phyloP scores from a whole-genome alignment of 345 rosid species.

The Limnanthes douglasii region DNA sequence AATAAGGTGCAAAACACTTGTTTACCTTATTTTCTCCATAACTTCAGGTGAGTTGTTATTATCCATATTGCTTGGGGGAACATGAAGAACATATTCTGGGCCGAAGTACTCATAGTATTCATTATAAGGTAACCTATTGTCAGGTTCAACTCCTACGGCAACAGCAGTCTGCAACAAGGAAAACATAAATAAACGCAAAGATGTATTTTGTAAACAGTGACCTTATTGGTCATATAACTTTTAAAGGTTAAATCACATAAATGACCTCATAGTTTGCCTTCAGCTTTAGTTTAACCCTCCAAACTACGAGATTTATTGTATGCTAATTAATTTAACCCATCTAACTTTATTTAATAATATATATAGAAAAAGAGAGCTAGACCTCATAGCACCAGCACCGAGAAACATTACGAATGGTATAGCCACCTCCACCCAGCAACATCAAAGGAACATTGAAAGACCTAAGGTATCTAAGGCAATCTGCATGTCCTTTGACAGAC shows the following conservation, averaged over 20 bases:
- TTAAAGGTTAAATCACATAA: too few species aligned
- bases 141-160: conserved; percentile 12
- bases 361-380: conserved; percentile 7
- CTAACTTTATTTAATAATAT: not conserved
- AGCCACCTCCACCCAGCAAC: conserved; percentile 99
- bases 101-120: conserved; percentile 95
- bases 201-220: too few species aligned
- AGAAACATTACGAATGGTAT: conserved; percentile 93
- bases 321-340: not conserved
- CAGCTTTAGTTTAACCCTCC: too few species aligned
- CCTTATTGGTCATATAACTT: too few species aligned
- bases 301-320: conserved; percentile 7
- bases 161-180: conserved; percentile 62
- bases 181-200: conserved; percentile 2
- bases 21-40: conserved; percentile 88
- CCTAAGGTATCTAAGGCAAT: conserved; percentile 81
- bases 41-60: conserved; percentile 67
- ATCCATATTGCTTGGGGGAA: conserved; percentile 64
- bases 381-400: conserved; percentile 99
- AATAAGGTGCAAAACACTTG: too few species aligned
- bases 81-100: conserved; percentile 90
- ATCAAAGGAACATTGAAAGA: conserved; percentile 87
- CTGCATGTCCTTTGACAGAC: conserved; percentile 98
- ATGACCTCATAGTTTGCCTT: too few species aligned
- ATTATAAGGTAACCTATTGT: conserved; percentile 78